Evolutionary conservation across 805 yeast species (phyloP), one percentile per base, ranked within the genome.

Genomic region (Tetrapisispora pingtungensis): DNA sequence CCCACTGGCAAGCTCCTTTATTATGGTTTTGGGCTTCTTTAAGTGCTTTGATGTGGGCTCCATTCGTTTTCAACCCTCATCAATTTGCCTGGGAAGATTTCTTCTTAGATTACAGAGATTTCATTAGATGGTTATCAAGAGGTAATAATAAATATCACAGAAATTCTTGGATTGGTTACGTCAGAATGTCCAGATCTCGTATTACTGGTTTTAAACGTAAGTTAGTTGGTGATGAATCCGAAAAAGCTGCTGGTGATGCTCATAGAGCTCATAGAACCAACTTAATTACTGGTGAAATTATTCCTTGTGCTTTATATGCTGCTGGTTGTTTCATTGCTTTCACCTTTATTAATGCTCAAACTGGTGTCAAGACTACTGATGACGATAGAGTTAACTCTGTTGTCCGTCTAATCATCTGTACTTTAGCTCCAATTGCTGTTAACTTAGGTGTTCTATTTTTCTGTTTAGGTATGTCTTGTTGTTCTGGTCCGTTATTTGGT

Each of bases 11-110:
- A 68, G 83, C 96, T 20, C 85, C 97, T 36, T 72, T 93, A 56
- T 67, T 90, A 51, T 93, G 97, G 96, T 93, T 93, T 78, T 93
- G 97, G 97, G 82, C 93, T 47, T 83, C 95, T 17, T 71, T 88
- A 55, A 73, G 88, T 40, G 85, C 97, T 3, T 74, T 93, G 69
- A 75, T 87, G 69, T 78, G 87, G 55, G 82, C 97, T 40, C 98
- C 98, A 58, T 88, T 90, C 66, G 61, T 93, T 49, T 93, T 87
- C 78, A 93, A 93, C 70, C 98, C 98, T 40, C 97, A 90, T 70
- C 97, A 93, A 72, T 93, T 89, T 67, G 80, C 96, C 42, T 83
- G 94, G 89, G 84, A 81, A 63, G 97, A 89, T 68, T 90, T 84
- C 78, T 87, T 90, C 69, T 79, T 90, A 64, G 98, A 93, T 67